Base-by-base conservation (phyloP, 352 stramenopile genomes). In the Phytophthora quininea region DNA sequence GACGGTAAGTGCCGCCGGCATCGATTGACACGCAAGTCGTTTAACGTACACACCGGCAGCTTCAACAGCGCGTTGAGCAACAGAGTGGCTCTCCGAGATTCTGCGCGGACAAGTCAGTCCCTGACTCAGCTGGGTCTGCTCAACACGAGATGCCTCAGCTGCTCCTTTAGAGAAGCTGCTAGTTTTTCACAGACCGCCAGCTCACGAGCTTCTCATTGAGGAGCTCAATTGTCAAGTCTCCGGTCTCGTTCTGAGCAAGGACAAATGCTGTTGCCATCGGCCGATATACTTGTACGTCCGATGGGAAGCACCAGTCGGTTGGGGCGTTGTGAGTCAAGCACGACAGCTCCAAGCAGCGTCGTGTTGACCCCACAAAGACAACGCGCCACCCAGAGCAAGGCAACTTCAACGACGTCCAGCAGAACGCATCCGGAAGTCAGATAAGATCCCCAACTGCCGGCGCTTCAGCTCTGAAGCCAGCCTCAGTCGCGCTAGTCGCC, bases 11-110 rank as follows among this genome's bases (percentile, higher is more conserved):
- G 42, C 42, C 42, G 42, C 42, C 42, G 35, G 27, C 45, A 40
- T 40, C 35, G 35, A 11, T 11, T 11, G 64, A 71, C 51, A 67
- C 64, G 58, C 64, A 67, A 67, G 57, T 19, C 33, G 61, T 68
- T 51, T 59, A 64, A 69, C 62, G 47, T 49, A n/a, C 27, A 40
- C 35, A 24, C 19, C 19, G 19, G 19, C 35, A 40, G 10, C 35
- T 40, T 40, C 35, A 40, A 40, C 19, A 11, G 35, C 35, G 35
- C 19, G 19, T 24, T 24, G 19, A 24, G 19, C 19, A 24, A 24
- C 19, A 40, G 35, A 40, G 35, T 40, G 35, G 35, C 35, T 11
- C 6, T 40, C 35, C 35, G 35, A 40, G 35, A 40, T 40, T 11
- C 35, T 11, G 10, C 6, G 6, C 6, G 35, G 10, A 40, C 6